Conservation (phyloP, 148 eudicot species). For the Diospyros lotus region DNA sequence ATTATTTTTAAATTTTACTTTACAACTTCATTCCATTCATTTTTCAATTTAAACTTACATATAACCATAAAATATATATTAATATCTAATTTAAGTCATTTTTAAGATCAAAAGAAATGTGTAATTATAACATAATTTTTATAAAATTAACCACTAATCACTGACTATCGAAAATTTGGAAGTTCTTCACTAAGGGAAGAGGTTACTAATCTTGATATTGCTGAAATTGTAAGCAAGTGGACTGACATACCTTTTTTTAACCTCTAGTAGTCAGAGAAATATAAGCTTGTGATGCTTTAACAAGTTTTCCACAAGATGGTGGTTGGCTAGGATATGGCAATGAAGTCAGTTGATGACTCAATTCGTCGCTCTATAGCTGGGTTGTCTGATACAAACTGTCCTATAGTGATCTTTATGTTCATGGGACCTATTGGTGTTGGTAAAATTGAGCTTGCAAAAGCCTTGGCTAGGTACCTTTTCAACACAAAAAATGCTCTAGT, state of each 20-base stretch:
- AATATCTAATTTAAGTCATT: no score
- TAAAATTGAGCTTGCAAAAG: conserved; percentile 84
- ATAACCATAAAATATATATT: no score
- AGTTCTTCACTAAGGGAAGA: conserved; percentile 97
- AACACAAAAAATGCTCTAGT: conserved; percentile 88
- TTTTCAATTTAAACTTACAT: no score
- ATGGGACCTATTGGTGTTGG: conserved; percentile 96
- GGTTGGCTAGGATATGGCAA: conserved; percentile 87
- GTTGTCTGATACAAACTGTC: conserved; percentile 88
- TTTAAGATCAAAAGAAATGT: no score
- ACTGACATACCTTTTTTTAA: conserved; percentile 95
- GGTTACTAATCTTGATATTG: conserved; percentile 77
- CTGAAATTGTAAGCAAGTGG: conserved; percentile 98
- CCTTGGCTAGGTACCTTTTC: conserved; percentile 65
- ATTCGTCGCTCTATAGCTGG: conserved; percentile 94
- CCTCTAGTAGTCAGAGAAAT: conserved; percentile 66
- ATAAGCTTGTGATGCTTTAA: conserved; percentile 68
- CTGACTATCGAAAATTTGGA: conserved; percentile 80
- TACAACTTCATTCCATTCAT: no score
- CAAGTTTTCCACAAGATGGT: conserved; percentile 86
- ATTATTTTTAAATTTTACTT: no score
- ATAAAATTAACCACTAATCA: no score
- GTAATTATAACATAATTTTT: no score
- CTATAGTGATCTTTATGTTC: conserved; percentile 91
- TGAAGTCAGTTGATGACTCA: conserved; percentile 81